Conservation (phyloP, 2,329 filamentous ascomycete species). For the Ascomycota sp. region DNA sequence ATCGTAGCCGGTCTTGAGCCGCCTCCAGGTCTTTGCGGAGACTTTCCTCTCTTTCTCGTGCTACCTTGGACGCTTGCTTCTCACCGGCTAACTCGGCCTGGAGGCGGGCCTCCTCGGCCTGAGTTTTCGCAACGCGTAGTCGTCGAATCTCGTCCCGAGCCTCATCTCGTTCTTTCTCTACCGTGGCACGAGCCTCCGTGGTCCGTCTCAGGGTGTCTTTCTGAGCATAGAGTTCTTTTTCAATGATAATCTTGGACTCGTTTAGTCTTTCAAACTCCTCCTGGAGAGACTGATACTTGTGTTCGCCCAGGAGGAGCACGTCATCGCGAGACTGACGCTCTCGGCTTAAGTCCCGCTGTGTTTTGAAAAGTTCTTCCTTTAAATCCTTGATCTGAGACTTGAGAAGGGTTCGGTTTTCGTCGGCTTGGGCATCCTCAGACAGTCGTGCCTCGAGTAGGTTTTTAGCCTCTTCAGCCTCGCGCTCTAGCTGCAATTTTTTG, state of each 20-base stretch:
- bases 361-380: slow-evolving; percentile 65
- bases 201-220: slow-evolving; percentile 78
- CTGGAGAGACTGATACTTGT: slow-evolving; percentile 65
- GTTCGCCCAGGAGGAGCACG: slow-evolving; percentile 73
- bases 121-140: slow-evolving; percentile 63
- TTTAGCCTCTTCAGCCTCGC: slow-evolving; percentile 77
- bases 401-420: slow-evolving; percentile 60
- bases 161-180: slow-evolving; percentile 77
- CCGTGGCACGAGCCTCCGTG: slow-evolving; percentile 57
- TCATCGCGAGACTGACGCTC: slow-evolving; percentile 90
- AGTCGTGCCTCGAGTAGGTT: slow-evolving; percentile 70
- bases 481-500: slow-evolving; percentile 65
- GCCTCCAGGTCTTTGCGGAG: slow-evolving; percentile 64
- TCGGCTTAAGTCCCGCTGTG: slow-evolving; percentile 73
- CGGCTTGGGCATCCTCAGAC: slow-evolving; percentile 72
- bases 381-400: slow-evolving; percentile 76
- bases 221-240: slow-evolving; percentile 92
- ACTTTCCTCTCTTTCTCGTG: slow-evolving; percentile 60
- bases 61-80: slow-evolving; percentile 54
- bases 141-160: slow-evolving; percentile 69
- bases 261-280: slow-evolving; percentile 75
- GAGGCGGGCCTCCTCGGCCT: slow-evolving; percentile 68
- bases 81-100: slow-evolving; percentile 68
- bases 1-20: slow-evolving; percentile 54
- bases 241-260: slow-evolving; percentile 88